Evolutionary conservation across 169 alveolate genomes (phyloP).

Genomic region (Prorocentrum cordatum): DNA sequence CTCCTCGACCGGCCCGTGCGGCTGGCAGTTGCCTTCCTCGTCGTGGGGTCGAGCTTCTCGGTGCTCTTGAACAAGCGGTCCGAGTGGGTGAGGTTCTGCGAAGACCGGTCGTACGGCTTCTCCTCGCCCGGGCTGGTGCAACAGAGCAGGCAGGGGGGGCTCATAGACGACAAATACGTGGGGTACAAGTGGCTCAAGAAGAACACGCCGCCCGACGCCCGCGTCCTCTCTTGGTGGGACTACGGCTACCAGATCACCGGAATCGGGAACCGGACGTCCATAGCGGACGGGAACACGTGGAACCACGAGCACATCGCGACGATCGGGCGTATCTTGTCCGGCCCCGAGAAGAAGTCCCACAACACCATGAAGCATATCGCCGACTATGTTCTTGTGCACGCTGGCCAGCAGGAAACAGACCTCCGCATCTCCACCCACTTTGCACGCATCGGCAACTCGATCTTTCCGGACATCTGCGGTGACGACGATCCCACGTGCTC

Average conservation of each 20-base stretch:
- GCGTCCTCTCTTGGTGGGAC: constrained; percentile 69
- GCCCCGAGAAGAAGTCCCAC: constrained; percentile 38
- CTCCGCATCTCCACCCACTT: constrained; percentile 40
- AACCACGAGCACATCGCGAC: constrained; percentile 68
- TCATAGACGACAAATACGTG: no score
- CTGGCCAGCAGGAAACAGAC: constrained; percentile 64
- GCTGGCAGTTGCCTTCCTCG: no score
- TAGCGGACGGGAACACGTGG: constrained; percentile 63
- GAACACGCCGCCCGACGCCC: constrained; percentile 60
- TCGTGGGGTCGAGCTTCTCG: no score
- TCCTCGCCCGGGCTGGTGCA: no score
- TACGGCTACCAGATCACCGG: constrained; percentile 69
- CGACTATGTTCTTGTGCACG: constrained; percentile 10
- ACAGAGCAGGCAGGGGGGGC: no score
- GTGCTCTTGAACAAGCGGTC: no score
- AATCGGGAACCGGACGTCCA: constrained; percentile 45
- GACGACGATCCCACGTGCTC: constrained; percentile 57
- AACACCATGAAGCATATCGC: constrained; percentile 50
- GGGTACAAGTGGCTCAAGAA: constrained; percentile 28
- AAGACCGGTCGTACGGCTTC: no score
- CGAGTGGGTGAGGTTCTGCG: no score
- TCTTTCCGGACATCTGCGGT: constrained; percentile 52
- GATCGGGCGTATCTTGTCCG: constrained; percentile 3
- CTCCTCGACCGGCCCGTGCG: no score
- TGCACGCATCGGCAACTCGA: constrained; percentile 61